These are phyloP conservation scores for Arthrobotrys sphaeroides DNA, from an alignment of 2,329 filamentous ascomycete species.

Conservation along the genomic window DNA sequence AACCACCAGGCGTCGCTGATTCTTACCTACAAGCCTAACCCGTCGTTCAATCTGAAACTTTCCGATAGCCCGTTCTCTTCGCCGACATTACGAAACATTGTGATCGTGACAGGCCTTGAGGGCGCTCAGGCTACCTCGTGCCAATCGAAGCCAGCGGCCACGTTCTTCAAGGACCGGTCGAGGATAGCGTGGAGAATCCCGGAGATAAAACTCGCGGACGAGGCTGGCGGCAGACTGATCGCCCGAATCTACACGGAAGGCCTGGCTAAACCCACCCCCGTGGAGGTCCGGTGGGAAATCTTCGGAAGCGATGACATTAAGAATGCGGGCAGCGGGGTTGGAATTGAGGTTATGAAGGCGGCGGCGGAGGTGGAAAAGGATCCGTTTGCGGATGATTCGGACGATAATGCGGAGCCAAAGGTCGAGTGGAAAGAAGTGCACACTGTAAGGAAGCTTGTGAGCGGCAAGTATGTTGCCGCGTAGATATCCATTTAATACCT, in stretches of 20 bases:
- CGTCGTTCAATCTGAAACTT: constrained; percentile 66
- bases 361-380: constrained; percentile 66
- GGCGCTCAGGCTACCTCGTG: constrained; percentile 72
- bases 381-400: constrained; percentile 74
- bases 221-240: constrained; percentile 76
- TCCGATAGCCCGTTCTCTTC: constrained; percentile 62
- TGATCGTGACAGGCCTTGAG: constrained; percentile 76
- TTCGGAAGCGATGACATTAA: constrained; percentile 64
- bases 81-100: constrained; percentile 76
- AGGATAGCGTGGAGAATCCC: constrained; percentile 82
- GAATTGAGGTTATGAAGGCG: constrained; percentile 68
- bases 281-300: constrained; percentile 86
- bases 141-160: constrained; percentile 82
- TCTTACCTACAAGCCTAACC: constrained; percentile 84
- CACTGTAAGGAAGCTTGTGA: constrained; percentile 73
- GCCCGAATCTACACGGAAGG: constrained; percentile 81
- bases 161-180: constrained; percentile 78
- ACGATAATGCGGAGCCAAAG: constrained; percentile 59
- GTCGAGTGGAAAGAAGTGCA: constrained; percentile 74
- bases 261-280: constrained; percentile 75
- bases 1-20: constrained; percentile 86
- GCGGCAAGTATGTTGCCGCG: constrained; percentile 76
- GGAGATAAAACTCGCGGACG: constrained; percentile 73
- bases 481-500: constrained; percentile 54
- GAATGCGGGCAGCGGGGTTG: constrained; percentile 69